A percentile compares a stretch with the other conserved stretches of the same genome.
phyloP scores from a whole-genome alignment of 768 basidiomycete species.

The Megacollybia marginata region DNA sequence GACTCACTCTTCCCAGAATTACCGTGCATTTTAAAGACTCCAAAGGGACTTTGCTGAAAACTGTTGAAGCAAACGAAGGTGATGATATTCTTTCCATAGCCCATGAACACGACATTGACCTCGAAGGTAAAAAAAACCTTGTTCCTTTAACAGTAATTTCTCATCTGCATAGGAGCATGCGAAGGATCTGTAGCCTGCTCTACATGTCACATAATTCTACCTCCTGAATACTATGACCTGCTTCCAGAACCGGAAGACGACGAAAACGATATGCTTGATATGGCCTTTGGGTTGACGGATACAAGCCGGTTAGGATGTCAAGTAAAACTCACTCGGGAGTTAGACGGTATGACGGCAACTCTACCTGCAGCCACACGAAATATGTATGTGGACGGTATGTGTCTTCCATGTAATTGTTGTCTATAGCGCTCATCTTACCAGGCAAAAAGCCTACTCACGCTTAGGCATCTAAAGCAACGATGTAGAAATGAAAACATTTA shows the following conservation, averaged over 20 bases:
- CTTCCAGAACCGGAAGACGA: slow-evolving; percentile 94
- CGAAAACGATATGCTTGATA: slow-evolving; percentile 97
- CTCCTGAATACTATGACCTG: slow-evolving; percentile 73
- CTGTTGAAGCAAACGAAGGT: slow-evolving; percentile 88
- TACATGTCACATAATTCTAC: slow-evolving; percentile 91
- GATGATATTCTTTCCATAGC: slow-evolving; percentile 89
- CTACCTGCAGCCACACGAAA: slow-evolving; percentile 91
- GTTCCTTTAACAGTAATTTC: neutral
- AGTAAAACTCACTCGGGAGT: slow-evolving; percentile 65
- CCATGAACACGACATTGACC: slow-evolving; percentile 92
- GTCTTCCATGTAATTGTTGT: neutral
- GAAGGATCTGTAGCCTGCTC: slow-evolving; percentile 97
- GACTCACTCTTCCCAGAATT: slow-evolving; percentile 42
- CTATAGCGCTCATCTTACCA: slow-evolving; percentile 4
- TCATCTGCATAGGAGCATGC: slow-evolving; percentile 66
- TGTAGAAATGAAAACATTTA: neutral
- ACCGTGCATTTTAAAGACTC: slow-evolving; percentile 87
- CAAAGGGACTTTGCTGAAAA: slow-evolving; percentile 77
- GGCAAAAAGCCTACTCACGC: slow-evolving; percentile 42
- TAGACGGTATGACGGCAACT: slow-evolving; percentile 81
- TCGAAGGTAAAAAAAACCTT: slow-evolving; percentile 65
- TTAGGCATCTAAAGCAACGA: neutral
- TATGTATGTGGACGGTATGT: slow-evolving; percentile 92
- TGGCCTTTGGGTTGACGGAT: slow-evolving; percentile 95
- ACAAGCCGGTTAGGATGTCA: slow-evolving; percentile 82